Evolutionary conservation across 177 flowering plant species (phyloP).

Genomic region (Tripterygium wilfordii): DNA sequence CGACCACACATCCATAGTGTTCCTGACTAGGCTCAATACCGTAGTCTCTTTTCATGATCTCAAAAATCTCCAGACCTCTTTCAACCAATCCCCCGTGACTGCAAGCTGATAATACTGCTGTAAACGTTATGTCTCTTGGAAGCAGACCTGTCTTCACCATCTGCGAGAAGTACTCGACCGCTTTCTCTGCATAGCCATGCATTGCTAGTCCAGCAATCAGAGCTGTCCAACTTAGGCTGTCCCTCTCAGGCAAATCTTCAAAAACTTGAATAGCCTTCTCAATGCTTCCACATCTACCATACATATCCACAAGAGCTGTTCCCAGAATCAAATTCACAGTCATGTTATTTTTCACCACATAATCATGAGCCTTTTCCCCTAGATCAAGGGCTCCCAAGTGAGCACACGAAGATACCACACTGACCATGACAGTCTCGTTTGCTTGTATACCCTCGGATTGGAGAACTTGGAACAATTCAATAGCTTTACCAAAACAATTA

Average conservation of each 20-base stretch:
- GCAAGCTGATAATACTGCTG: conserved; percentile 25
- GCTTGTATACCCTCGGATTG: conserved; percentile 14
- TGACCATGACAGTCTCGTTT: conserved; percentile 25
- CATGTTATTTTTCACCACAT: conserved; percentile 12
- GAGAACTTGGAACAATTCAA: conserved; percentile 20
- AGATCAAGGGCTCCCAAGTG: conserved; percentile 24
- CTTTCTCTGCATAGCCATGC: conserved; percentile 16
- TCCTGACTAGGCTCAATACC: conserved; percentile 21
- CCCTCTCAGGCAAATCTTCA: conserved; percentile 17
- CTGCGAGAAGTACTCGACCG: conserved; percentile 11
- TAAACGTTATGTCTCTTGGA: conserved; percentile 21
- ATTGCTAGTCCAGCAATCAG: conserved; percentile 21
- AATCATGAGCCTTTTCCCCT: conserved; percentile 23
- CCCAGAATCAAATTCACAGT: conserved; percentile 18
- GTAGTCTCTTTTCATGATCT: conserved; percentile 19
- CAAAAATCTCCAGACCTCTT: conserved; percentile 17
- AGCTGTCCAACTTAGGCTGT: conserved; percentile 16
- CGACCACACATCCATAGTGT: conserved; percentile 28
- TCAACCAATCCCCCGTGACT: conserved; percentile 23
- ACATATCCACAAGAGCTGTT: conserved; percentile 28
- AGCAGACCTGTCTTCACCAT: conserved; percentile 11
- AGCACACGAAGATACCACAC: conserved; percentile 23
- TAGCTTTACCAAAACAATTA: conserved; percentile 12
- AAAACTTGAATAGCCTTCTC: conserved; percentile 19
- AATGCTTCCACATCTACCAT: conserved; percentile 21